Base-by-base conservation (phyloP, 2,329 filamentous ascomycete species). In the Colletotrichum sidae region DNA sequence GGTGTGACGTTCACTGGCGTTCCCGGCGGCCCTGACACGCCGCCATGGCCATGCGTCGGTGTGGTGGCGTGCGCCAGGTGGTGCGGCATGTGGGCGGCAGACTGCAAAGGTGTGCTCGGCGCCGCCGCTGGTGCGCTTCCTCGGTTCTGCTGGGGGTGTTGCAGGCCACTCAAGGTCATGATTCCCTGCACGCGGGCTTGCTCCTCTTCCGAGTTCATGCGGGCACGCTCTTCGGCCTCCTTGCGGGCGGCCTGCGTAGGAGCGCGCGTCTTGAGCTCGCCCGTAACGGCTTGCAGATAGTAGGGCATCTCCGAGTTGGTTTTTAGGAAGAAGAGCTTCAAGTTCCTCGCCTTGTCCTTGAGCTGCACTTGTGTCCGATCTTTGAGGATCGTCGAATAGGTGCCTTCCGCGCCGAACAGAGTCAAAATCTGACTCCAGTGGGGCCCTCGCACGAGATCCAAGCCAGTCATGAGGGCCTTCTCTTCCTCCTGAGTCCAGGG, bases 371-470 rank as follows among this genome's bases (percentile, higher is more conserved):
- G 93, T 49, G 94, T 96, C 39, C 93, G 87, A 74, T 97, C 94
- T 70, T 94, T 95, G 17, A 97, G 83, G 33, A 95, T 91, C 70
- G 95, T 91, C 51, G 89, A 94, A 33, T 95, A 87, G 0, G 90
- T 91, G 6, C 94, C 94, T 46, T 90, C 91, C 0, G 88, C 86
- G 0, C 94, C 94, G 74, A 95, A 97, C 46, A 97, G 85, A 2
- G 90, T 90, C 11, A 97, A 82, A 51, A 97, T 97, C 74, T 97
- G 93, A 70, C 92, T 95, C 94, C 94, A 97, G 72, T 97, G 93
- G 15, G 94, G 94, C 0, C 94, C 94, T 74, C 94, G 94, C 51
- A 97, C 94, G 75, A 91, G 88, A 73, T 96, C 94, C 4, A 97
- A 86, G 1, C 94, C 94, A 53, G 91, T 88, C 90, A 97, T 95